Base-by-base conservation (phyloP, 2,329 filamentous ascomycete species). In the Sporothrix brunneoviolacea region DNA sequence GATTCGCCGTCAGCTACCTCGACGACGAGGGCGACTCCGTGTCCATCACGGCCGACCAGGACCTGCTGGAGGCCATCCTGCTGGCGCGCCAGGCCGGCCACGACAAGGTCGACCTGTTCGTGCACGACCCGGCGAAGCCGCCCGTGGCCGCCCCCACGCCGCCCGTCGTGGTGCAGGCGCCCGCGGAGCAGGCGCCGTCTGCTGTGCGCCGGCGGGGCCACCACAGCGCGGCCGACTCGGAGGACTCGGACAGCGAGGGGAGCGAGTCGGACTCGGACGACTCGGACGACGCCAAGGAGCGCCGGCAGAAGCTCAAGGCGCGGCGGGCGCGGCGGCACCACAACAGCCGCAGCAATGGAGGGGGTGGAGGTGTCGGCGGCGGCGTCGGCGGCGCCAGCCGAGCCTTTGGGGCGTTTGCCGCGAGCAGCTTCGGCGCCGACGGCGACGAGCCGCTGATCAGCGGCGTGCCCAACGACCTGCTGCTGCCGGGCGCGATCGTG, bases 1-100 rank as follows among this genome's bases (percentile, higher is more conserved):
- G 93, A 7, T 98, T 91, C 62, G 93, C 91, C 24, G 74, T 98
- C 54, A 95, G 90, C 73, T 98, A 97, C 64, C 75, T 97, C 58
- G 93, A 98, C 65, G 91, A 97, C 60, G 93, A 98, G 64, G 91
- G 93, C 51, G 93, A 98, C 65, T 91, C 88, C 1, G 90, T 98
- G 15, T 95, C 91, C 36, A 95, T 98, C 65, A 98, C 93, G 10
- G 95, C 91, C 0, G 90, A 97, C 63, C 85, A 91, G 57, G 93
- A 98, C 64, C 78, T 98, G 37, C 70, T 93, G 2, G 93, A 98
- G 68, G 90, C 93, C 2, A 88, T 98, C 58, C 76, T 84, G 18
- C 78, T 97, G 24, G 88, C 91, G 4, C 84, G 88, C 54, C 83
- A 86, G 52, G 77, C 80, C 40, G 82, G 76, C 59, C 83, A 82